These are phyloP conservation scores for Fusarium falciforme DNA, from an alignment of 2,329 filamentous ascomycete species.

Conservation along the genomic window DNA sequence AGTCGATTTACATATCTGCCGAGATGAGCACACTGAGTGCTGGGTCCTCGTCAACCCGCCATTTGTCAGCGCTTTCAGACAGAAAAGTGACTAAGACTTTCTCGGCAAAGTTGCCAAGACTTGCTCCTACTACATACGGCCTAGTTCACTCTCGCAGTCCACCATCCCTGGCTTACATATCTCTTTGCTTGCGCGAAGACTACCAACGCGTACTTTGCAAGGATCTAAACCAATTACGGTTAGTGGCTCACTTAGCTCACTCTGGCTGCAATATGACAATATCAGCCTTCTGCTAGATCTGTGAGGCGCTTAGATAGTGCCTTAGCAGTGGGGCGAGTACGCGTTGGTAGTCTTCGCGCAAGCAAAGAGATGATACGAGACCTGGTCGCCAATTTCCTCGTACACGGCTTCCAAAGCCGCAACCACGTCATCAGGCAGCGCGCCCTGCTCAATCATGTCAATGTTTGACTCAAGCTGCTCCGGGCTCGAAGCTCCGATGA, in stretches of 20 bases:
- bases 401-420: constrained; percentile 37
- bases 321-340: too few relatives aligned
- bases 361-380: constrained; percentile 37
- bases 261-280: too few relatives aligned
- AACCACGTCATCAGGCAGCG: constrained; percentile 52
- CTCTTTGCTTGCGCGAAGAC: too few relatives aligned
- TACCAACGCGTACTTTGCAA: too few relatives aligned
- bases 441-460: constrained; percentile 51
- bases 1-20: neutral
- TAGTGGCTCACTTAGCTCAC: too few relatives aligned
- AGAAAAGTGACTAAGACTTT: neutral
- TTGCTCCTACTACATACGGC: constrained; percentile 26
- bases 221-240: too few relatives aligned
- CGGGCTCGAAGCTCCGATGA: constrained; percentile 50
- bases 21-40: neutral
- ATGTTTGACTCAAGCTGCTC: constrained; percentile 52
- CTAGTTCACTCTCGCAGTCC: constrained; percentile 1
- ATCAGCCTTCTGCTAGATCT: too few relatives aligned
- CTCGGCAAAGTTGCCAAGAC: constrained; percentile 18
- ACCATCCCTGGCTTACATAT: constrained; percentile 4
- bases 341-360: too few relatives aligned
- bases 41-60: neutral
- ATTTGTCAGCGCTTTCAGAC: constrained; percentile 19
- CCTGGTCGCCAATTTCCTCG: constrained; percentile 23
- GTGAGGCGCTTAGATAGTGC: too few relatives aligned